Percentiles rank a stretch among this genome's conserved stretches.
Evolutionary conservation across 768 basidiomycete species (phyloP).

Genomic region (Porphyrellus cyaneotinctus): DNA sequence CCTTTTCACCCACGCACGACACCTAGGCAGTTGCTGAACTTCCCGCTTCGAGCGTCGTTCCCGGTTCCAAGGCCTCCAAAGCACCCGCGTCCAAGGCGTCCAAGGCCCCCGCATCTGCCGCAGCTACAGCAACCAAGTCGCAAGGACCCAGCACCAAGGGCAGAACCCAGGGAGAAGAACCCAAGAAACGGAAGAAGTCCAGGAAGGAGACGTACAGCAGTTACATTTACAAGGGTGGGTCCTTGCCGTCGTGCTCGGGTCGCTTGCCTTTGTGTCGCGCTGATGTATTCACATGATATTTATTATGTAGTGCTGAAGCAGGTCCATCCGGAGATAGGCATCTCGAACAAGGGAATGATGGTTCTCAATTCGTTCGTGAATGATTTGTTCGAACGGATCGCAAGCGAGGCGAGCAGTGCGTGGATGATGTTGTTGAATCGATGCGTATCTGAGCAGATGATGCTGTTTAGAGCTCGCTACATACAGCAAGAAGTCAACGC

Average conservation of each 20-base stretch:
- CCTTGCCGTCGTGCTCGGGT: not conserved
- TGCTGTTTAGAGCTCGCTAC: constrained; percentile 48
- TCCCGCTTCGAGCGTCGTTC: constrained; percentile 1
- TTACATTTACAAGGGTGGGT: constrained; percentile 60
- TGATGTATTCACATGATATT: too few relatives aligned
- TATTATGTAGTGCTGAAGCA: constrained; percentile 51
- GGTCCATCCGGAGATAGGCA: constrained; percentile 72
- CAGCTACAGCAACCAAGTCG: constrained; percentile 14
- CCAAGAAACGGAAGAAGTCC: constrained; percentile 53
- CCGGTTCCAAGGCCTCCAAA: constrained; percentile 32
- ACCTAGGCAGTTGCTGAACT: not conserved
- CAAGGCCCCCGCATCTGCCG: constrained; percentile 49
- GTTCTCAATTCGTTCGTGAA: constrained; percentile 61
- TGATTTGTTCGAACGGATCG: constrained; percentile 59
- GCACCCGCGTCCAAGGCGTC: constrained; percentile 47
- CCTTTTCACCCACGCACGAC: not conserved
- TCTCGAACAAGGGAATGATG: constrained; percentile 64
- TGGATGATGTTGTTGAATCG: not conserved
- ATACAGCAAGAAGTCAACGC: constrained; percentile 71
- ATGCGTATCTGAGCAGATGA: not conserved
- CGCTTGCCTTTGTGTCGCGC: too few relatives aligned
- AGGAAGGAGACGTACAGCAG: constrained; percentile 58
- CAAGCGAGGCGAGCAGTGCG: constrained; percentile 48
- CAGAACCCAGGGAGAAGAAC: constrained; percentile 30
- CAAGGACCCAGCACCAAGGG: not conserved